Base-by-base conservation (phyloP, 1,284 basidiomycete species). In the Pterulicium gracile region DNA sequence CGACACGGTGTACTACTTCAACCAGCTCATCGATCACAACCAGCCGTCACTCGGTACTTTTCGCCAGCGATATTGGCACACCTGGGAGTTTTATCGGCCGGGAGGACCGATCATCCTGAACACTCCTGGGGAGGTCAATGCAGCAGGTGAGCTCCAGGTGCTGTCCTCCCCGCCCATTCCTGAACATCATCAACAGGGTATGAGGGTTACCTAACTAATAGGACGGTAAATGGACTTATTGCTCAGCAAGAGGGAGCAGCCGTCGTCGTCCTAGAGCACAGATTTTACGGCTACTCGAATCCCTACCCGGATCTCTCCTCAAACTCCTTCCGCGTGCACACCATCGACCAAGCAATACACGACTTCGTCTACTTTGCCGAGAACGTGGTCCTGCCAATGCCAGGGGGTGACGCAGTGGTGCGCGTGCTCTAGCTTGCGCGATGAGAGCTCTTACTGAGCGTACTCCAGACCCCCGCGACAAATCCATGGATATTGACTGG, bases 41-140 rank as follows among this genome's bases (percentile, higher is more conserved):
- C 70, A 82, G 47, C 77, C 81, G 3, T 64, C 65, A n/a, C 63
- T 75, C n/a, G 84, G 83, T n/a, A 87, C 81, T 3, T 87, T 87
- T 61, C 67, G 77, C 58, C 84, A 87, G 59, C 71, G 83, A 27
- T 87, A 71, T 61, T 84, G 78, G 78, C 69, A 73, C 52, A 73
- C 75, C 34, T 79, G 66, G 58, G 75, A 81, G 56, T 79, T 68
- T 55, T 84, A 81, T 54, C 65, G 77, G 55, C 50, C 61, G 81
- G 81, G 79, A 21, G 83, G 84, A 3, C 80, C 81, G 2, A 79
- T 87, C 49, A 65, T 87, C 51, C 54, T 85, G 12, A 64, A 70
- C 56, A 83, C 74, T 0, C 69, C 79, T 53, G 66, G 61, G 23
- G 64, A 66, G 53, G 52, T 49, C 20, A 68, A 66, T 49, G 67